A percentile compares a stretch with the other conserved stretches of the same genome.
phyloP scores from a whole-genome alignment of 148 eudicot genomes.

The Spergularia marina region DNA sequence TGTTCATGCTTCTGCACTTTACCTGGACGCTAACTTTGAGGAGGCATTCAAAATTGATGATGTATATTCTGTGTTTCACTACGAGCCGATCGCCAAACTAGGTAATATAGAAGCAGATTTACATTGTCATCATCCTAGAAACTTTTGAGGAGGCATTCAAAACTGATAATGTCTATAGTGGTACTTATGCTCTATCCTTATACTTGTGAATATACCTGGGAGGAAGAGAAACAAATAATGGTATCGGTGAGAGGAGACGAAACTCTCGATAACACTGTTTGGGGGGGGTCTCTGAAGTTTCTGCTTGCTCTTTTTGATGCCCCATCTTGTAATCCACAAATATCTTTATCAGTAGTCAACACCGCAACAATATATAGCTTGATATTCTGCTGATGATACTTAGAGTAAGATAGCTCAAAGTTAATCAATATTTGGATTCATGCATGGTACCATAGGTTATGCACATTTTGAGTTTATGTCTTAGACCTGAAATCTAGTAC shows the following conservation, averaged over 20 bases:
- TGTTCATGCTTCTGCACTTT: conserved; percentile 33
- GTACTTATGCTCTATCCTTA: too few relatives aligned
- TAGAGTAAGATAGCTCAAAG: background rate
- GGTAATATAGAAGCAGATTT: conserved; percentile 22
- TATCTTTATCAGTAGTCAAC: background rate
- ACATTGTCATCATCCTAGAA: background rate
- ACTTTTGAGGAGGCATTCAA: too few relatives aligned
- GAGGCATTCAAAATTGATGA: conserved; percentile 32
- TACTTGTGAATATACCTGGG: too few relatives aligned
- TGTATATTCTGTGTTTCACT: conserved; percentile 28
- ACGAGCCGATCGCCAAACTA: conserved; percentile 18
- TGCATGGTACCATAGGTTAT: background rate
- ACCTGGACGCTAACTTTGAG: conserved; percentile 40
- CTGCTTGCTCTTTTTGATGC: background rate
- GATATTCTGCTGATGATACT: background rate
- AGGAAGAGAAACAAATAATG: too few relatives aligned
- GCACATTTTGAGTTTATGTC: background rate
- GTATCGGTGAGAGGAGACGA: too few relatives aligned
- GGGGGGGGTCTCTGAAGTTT: background rate
- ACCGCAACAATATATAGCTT: background rate
- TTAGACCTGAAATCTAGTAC: background rate
- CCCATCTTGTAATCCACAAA: background rate
- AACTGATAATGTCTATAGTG: too few relatives aligned
- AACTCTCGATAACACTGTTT: too few relatives aligned
- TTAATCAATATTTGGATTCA: background rate